Percentiles rank a stretch among this genome's conserved stretches.
phyloP scores from a whole-genome alignment of 2,329 filamentous ascomycete genomes.

The Penicillium sp. region DNA sequence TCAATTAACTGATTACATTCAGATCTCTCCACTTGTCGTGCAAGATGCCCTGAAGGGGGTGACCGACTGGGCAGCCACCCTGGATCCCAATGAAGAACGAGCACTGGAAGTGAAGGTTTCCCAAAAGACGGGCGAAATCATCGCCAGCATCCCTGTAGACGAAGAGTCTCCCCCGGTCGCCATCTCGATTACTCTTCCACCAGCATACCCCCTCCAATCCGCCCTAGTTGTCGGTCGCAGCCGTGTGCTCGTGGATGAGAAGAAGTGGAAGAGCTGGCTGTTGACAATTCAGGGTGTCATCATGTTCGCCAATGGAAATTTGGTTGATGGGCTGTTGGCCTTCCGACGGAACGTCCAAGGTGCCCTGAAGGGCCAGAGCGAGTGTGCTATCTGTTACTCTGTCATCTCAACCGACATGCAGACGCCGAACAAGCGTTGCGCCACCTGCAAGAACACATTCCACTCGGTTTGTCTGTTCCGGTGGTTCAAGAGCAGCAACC shows the following conservation, averaged over 20 bases:
- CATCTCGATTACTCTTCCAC: constrained; percentile 77
- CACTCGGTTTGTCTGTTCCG: constrained; percentile 88
- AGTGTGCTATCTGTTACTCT: constrained; percentile 96
- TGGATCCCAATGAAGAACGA: constrained; percentile 54
- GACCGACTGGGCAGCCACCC: constrained; percentile 43
- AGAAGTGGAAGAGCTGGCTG: constrained; percentile 91
- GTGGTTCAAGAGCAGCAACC: constrained; percentile 94
- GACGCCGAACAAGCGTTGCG: constrained; percentile 87
- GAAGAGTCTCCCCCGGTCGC: constrained; percentile 80
- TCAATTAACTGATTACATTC: constrained; percentile 10
- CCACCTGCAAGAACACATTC: constrained; percentile 92
- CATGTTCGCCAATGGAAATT: constrained; percentile 84
- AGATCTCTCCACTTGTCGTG: constrained; percentile 48
- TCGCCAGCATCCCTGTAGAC: constrained; percentile 83
- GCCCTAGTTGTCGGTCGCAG: constrained; percentile 76
- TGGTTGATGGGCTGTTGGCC: constrained; percentile 82
- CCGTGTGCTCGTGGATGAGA: constrained; percentile 83
- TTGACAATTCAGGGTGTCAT: constrained; percentile 88
- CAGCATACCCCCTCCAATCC: constrained; percentile 77
- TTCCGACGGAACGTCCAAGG: constrained; percentile 87
- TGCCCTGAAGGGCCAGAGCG: constrained; percentile 86
- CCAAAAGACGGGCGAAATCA: constrained; percentile 71
- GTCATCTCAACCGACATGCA: constrained; percentile 87
- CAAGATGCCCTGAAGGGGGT: constrained; percentile 43
- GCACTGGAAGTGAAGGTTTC: constrained; percentile 70